Evolutionary conservation across 2,329 filamentous ascomycete genomes (phyloP), one percentile per base, ranked within the genome.

Genomic region (Fusarium nematophilum): DNA sequence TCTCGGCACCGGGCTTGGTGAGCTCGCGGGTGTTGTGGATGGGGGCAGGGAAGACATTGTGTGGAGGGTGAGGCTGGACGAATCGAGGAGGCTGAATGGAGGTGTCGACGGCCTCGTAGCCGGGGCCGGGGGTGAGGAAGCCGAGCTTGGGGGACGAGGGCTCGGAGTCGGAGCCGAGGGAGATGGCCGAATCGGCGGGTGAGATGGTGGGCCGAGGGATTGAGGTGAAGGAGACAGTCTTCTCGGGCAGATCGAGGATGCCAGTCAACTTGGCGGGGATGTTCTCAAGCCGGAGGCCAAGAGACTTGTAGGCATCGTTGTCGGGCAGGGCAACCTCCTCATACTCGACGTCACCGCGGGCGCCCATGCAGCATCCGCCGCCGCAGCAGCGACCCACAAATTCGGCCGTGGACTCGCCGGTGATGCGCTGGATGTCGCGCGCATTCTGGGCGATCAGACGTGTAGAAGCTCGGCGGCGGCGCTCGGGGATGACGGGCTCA

Each of bases 21-120:
- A 99, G 79, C 76, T 97, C 93, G 51, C 95, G 89, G 3, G 92
- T 86, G 68, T 88, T 88, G 76, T 92, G 90, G 39, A 99, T 86
- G 62, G 88, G 92, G n/a, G 94, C 93, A 1, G 93, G 90, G 76
- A 91, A 96, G 57, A 98, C 93, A 64, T 94, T 84, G 76, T 96
- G 95, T 0, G 95, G 95, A 52, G 92, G 92, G 74, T 99, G 95
- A 21, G 95, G 95, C 73, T 97, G 92, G 48, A 99, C 93, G 70
- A 93, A 99, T 55, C 83, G 83, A 6, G 95, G 95, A 14, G 95
- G 94, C 71, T 94, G 90, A 56, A 87, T 81, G 9, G 78, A 73
- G 3, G 86, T 88, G 67, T 89, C 81, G 52, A 86, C 72, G 31
- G 78, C 70, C 40, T 71, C 66, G 36, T 81, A 77, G 10, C 81